A percentile compares a stretch with the other conserved stretches of the same genome.
Evolutionary conservation across 2,329 filamentous ascomycete species (phyloP).

Genomic region (Verruconis gallopava): DNA sequence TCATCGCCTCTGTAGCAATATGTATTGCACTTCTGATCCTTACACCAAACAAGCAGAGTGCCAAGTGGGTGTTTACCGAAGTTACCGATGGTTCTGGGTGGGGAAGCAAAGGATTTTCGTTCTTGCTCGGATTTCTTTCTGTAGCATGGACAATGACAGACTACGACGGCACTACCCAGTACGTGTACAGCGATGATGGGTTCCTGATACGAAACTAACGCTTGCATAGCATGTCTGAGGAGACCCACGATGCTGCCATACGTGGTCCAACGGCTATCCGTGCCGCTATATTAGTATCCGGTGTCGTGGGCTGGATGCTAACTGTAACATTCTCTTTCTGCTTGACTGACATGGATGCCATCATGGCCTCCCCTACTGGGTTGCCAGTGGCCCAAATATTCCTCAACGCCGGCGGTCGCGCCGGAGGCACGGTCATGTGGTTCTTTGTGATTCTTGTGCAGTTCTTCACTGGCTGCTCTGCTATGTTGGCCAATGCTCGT

Average conservation of each 20-base stretch:
- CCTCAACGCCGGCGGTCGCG: conserved; percentile 44
- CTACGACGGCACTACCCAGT: conserved; percentile 54
- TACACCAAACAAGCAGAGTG: conserved; percentile 45
- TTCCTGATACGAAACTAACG: conserved; percentile 6
- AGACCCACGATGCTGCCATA: conserved; percentile 50
- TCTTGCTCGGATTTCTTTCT: conserved; percentile 45
- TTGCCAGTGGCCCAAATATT: conserved; percentile 46
- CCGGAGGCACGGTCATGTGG: conserved; percentile 48
- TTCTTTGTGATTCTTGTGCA: conserved; percentile 50
- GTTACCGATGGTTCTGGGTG: conserved; percentile 51
- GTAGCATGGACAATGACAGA: conserved; percentile 56
- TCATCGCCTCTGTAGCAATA: conserved; percentile 47
- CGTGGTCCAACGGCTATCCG: conserved; percentile 47
- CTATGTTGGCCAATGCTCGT: conserved; percentile 50
- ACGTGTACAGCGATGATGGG: conserved; percentile 18
- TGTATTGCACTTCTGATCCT: conserved; percentile 45
- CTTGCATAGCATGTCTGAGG: conserved; percentile 45
- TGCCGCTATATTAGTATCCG: conserved; percentile 46
- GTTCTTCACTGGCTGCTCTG: conserved; percentile 51
- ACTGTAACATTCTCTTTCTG: conserved; percentile 53
- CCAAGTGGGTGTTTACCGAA: conserved; percentile 47
- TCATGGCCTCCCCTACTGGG: conserved; percentile 45
- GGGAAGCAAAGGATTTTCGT: conserved; percentile 48
- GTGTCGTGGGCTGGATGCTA: conserved; percentile 47
- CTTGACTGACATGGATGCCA: conserved; percentile 42